phyloP scores from a whole-genome alignment of 306 rosid genomes.

The Inga oerstediana region DNA sequence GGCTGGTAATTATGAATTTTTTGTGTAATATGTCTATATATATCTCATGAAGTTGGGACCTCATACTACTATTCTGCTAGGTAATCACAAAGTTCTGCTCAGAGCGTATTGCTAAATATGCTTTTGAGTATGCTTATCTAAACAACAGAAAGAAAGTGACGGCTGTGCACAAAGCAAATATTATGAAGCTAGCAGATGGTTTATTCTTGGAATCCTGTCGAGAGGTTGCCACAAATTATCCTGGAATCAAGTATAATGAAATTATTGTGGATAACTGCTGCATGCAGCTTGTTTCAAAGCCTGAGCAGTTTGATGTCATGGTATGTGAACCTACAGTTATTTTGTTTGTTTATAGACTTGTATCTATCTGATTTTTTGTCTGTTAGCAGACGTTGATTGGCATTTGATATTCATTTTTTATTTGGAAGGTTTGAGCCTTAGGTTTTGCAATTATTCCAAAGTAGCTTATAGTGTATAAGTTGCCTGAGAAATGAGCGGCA shows the following conservation, averaged over 20 bases:
- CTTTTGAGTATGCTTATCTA: not conserved
- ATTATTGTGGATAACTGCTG: not conserved
- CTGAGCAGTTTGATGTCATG: constrained; percentile 64
- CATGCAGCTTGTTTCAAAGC: constrained; percentile 10
- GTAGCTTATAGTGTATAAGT: not conserved
- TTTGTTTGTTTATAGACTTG: not conserved
- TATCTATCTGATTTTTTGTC: not conserved
- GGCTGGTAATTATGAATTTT: not conserved
- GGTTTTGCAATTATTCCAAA: not conserved
- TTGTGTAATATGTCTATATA: not conserved
- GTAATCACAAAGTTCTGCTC: constrained; percentile 1
- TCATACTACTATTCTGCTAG: not conserved
- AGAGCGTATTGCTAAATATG: not conserved
- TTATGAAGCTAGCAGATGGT: not conserved
- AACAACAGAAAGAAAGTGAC: constrained; percentile 1
- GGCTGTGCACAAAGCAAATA: not conserved
- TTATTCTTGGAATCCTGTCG: constrained; percentile 4
- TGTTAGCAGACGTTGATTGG: not conserved
- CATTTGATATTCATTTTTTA: not conserved
- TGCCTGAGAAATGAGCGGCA: not conserved
- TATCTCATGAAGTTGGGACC: not conserved
- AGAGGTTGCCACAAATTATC: not conserved
- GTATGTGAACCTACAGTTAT: constrained; percentile 39
- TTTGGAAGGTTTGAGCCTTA: not conserved
- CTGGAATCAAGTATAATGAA: not conserved